A percentile compares a stretch with the other conserved stretches of the same genome.
These are phyloP conservation scores for Naematelia aurantialba DNA, from an alignment of 768 basidiomycete genomes.

Conservation along the genomic window DNA sequence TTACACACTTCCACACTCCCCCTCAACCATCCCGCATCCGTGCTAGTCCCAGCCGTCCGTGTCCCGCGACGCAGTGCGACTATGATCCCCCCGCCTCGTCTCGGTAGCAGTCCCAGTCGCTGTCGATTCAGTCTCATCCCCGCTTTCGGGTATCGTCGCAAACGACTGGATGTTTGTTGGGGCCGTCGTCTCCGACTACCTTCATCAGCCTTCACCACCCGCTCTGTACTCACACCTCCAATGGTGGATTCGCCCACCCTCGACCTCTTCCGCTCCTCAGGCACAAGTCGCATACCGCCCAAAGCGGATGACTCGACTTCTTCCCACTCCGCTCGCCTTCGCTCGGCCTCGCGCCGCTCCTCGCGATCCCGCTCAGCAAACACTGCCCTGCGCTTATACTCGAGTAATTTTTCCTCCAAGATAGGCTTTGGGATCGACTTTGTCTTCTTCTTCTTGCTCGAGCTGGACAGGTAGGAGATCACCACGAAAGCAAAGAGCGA, in stretches of 20 bases:
- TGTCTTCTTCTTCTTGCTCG: constrained; percentile 5
- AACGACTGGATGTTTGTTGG: constrained; percentile 19
- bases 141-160: constrained; percentile 5
- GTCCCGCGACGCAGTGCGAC: neutral
- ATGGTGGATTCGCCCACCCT: constrained; percentile 15
- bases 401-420: constrained; percentile 15
- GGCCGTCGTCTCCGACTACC: constrained; percentile 25
- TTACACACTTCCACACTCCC: no score
- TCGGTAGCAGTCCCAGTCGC: constrained; percentile 18
- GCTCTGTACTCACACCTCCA: constrained; percentile 28
- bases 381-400: constrained; percentile 6
- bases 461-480: constrained; percentile 31
- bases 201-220: neutral
- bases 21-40: no score
- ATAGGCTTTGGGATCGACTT: constrained; percentile 1
- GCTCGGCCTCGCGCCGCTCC: constrained; percentile 24
- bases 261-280: constrained; percentile 18
- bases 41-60: constrained; percentile 6
- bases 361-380: constrained; percentile 22
- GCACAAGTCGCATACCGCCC: constrained; percentile 25
- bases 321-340: constrained; percentile 31
- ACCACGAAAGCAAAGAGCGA: constrained; percentile 40
- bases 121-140: constrained; percentile 9
- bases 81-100: constrained; percentile 1
- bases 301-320: constrained; percentile 23